Evolutionary conservation across 495 filamentous ascomycete genomes (phyloP).

Genomic region (Neurospora sp.): DNA sequence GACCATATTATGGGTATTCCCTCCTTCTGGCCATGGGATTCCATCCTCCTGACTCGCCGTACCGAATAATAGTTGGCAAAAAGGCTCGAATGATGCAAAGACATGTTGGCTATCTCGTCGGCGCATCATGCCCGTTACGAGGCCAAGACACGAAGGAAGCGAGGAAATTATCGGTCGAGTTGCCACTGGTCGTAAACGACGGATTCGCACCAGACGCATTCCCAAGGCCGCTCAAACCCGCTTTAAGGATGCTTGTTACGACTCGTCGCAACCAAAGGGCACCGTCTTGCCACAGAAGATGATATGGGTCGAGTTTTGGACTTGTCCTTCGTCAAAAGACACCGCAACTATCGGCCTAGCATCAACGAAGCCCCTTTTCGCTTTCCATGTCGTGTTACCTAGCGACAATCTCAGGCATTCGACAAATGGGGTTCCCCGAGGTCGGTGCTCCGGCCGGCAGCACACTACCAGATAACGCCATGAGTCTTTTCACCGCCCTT

Average conservation of each 20-base stretch:
- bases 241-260: not conserved
- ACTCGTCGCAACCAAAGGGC: not conserved
- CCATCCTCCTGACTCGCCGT: not conserved
- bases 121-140: not conserved
- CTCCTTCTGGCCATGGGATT: not conserved
- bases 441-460: not conserved
- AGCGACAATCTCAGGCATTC: not conserved
- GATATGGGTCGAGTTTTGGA: not conserved
- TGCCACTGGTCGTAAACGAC: not conserved
- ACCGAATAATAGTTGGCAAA: not conserved
- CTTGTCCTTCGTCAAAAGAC: not conserved
- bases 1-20: not conserved
- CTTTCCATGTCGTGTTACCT: not conserved
- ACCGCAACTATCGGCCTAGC: not conserved
- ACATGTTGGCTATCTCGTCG: not conserved
- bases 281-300: not conserved
- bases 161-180: not conserved
- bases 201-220: not conserved
- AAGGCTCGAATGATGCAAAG: not conserved
- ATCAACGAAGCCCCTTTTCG: not conserved
- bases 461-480: slow-evolving; percentile 19
- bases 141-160: not conserved
- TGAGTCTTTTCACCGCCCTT: slow-evolving; percentile 13
- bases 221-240: not conserved
- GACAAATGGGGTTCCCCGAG: not conserved